Conservation (phyloP, 2,329 filamentous ascomycete genomes). For the Penicillium sclerotigenum region DNA sequence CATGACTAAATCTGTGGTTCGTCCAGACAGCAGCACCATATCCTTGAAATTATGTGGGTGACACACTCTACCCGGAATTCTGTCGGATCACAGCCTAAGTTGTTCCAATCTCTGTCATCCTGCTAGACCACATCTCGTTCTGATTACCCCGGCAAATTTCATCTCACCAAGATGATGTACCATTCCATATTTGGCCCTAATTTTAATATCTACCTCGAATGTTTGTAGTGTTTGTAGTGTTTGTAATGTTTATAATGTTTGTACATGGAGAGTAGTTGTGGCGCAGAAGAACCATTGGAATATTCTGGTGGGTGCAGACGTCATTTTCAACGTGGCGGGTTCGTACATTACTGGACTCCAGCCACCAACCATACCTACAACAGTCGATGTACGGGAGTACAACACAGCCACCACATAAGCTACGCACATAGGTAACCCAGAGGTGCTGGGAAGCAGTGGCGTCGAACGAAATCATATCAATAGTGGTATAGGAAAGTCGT, state of each 20-base stretch:
- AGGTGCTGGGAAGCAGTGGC: background rate
- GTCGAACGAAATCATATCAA: too few relatives aligned
- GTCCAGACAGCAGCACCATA: background rate
- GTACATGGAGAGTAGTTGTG: background rate
- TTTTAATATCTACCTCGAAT: background rate
- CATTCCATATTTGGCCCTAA: background rate
- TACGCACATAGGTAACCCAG: too few relatives aligned
- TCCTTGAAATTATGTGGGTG: too few relatives aligned
- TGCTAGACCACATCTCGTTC: background rate
- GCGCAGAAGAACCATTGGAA: background rate
- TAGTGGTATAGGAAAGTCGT: background rate
- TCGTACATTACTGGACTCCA: background rate
- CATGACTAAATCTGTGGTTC: background rate
- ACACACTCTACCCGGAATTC: background rate
- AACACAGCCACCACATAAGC: background rate
- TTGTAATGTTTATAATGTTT: background rate
- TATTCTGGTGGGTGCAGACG: background rate
- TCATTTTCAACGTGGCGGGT: slow-evolving; percentile 1
- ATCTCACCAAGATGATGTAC: background rate
- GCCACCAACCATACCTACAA: background rate
- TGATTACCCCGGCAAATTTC: background rate
- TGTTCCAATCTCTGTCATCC: background rate
- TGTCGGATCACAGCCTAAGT: background rate
- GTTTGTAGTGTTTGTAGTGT: background rate
- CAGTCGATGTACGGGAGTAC: background rate